Percentiles rank a stretch among this genome's conserved stretches.
Conservation (phyloP, 2,329 filamentous ascomycete species). For the Arthrobotrys megalospora region DNA sequence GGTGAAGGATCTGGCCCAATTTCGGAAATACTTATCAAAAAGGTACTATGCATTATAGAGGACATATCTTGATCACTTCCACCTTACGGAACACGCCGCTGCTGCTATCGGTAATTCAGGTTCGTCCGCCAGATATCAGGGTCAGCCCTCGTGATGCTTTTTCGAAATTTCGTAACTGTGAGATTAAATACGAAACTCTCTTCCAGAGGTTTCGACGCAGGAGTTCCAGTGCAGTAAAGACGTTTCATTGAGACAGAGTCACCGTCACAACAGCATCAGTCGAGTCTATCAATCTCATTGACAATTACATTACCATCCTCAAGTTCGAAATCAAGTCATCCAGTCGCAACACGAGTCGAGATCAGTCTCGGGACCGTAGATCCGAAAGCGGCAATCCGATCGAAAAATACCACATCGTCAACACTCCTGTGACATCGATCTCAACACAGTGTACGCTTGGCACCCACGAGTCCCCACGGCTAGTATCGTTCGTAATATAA, state of each 20-base stretch:
- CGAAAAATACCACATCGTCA: slow-evolving; percentile 28
- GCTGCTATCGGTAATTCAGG: not conserved
- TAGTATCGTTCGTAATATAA: too few relatives aligned
- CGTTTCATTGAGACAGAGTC: not conserved
- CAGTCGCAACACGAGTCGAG: not conserved
- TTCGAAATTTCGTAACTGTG: not conserved
- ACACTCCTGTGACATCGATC: slow-evolving; percentile 2
- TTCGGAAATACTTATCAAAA: not conserved
- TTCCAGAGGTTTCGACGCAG: slow-evolving; percentile 19
- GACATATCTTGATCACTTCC: not conserved
- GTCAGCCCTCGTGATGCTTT: slow-evolving; percentile 30
- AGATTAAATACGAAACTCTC: slow-evolving; percentile 18
- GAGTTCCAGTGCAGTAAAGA: not conserved
- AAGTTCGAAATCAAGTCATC: too few relatives aligned
- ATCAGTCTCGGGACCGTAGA: too few relatives aligned
- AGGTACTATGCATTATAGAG: not conserved
- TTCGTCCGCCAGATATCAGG: not conserved
- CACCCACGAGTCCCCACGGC: too few relatives aligned
- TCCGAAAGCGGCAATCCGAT: not conserved
- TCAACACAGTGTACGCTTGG: not conserved
- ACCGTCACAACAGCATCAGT: not conserved
- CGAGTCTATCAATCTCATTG: not conserved
- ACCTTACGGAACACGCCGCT: not conserved
- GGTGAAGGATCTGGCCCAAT: slow-evolving; percentile 43
- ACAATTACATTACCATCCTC: too few relatives aligned